Conservation (phyloP, 225 moss, liverwort and hornwort species). For the Straminergon stramineum region DNA sequence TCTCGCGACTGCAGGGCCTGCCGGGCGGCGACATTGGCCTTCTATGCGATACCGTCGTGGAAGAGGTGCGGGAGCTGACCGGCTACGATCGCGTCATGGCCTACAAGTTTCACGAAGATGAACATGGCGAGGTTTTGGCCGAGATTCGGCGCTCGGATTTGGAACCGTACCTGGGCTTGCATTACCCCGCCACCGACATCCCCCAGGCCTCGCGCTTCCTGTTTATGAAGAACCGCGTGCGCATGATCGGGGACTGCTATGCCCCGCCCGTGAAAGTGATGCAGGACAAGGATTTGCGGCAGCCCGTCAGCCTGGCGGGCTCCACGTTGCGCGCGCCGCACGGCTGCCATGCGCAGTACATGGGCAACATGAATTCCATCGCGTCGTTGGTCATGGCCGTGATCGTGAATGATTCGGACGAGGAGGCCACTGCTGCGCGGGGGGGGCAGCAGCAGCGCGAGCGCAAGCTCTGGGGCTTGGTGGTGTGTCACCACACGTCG, state of each 20-base stretch:
- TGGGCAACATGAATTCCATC: conserved; percentile 52
- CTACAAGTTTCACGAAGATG: conserved; percentile 53
- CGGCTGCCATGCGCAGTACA: conserved; percentile 58
- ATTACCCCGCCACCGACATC: conserved; percentile 50
- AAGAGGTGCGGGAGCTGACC: conserved; percentile 47
- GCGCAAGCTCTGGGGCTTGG: conserved; percentile 53
- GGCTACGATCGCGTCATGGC: conserved; percentile 60
- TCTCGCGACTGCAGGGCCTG: conserved; percentile 36
- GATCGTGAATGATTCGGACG: conserved; percentile 48
- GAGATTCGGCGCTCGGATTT: conserved; percentile 54
- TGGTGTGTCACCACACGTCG: conserved; percentile 48
- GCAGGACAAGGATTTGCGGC: conserved; percentile 51
- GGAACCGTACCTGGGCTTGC: conserved; percentile 45
- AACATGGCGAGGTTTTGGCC: conserved; percentile 50
- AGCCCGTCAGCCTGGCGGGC: conserved; percentile 39
- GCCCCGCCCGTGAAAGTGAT: conserved; percentile 49
- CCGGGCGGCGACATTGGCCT: conserved; percentile 48
- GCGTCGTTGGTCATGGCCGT: conserved; percentile 56
- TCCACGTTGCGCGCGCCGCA: conserved; percentile 53
- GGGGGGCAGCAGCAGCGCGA: conserved; percentile 42
- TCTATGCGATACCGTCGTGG: conserved; percentile 50
- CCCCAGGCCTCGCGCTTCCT: conserved; percentile 47
- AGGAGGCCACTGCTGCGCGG: conserved; percentile 6
- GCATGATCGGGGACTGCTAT: conserved; percentile 56
- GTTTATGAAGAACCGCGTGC: conserved; percentile 57